Evolutionary conservation across 2,329 filamentous ascomycete species (phyloP), one percentile per base, ranked within the genome.

Genomic region (Chrysosphaeria jannelii): DNA sequence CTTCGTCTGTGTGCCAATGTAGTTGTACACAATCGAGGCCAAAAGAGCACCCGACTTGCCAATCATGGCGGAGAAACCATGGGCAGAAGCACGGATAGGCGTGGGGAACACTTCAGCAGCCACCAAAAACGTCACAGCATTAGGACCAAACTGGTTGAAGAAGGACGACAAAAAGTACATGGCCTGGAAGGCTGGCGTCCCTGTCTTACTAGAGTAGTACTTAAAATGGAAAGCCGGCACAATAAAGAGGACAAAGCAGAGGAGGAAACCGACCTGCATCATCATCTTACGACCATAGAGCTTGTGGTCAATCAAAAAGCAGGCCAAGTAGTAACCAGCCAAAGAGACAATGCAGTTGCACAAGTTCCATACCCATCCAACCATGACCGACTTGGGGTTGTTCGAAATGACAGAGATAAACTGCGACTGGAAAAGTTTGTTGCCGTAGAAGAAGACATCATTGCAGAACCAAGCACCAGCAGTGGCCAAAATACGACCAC

Each of bases 161-260:
- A 93, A 93, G 13, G 75, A 89, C 6, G 76, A 89, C 35, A 93
- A 45, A 50, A 90, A 91, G 57, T 91, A 91, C 76, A 93, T 90
- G 40, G 79, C 65, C 51, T 91, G 79, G 66, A 93, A 93, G n/a
- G 57, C 52, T 38, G 75, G 65, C 42, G 91, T 69, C 36, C 75
- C 62, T 5, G 52, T 51, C 1, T 55, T 48, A 23, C 52, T 53
- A 11, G 60, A 76, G 52, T 78, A 91, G 59, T 85, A 78, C 0
- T 72, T 42, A 50, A 67, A 90, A 39, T 75, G 53, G 57, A 90
- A 90, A 21, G 70, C 79, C 2, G 81, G 81, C 20, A 91, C 59
- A 40, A 90, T 56, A 47, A 93, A 93, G 45, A 88, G 68, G 46
- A 91, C 53, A 53, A 91, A 93, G 47, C 71, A 72, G 54, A 79